Evolutionary conservation across 352 stramenopile species (phyloP).

Genomic region (Globisporangium cederbergense): DNA sequence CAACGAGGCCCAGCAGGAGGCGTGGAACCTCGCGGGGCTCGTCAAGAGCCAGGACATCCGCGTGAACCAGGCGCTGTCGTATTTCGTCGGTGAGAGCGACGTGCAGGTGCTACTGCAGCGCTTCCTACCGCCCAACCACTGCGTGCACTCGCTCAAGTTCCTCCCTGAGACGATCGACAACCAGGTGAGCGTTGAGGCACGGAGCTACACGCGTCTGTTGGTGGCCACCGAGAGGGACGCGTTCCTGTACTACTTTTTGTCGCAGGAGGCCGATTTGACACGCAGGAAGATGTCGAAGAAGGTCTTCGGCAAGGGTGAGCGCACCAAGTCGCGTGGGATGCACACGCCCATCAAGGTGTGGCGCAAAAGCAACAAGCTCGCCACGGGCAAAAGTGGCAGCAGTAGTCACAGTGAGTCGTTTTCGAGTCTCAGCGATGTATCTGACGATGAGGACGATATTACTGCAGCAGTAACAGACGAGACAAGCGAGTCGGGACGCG

Average conservation of each 20-base stretch:
- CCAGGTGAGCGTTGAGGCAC: conserved; percentile 61
- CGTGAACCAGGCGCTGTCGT: conserved; percentile 78
- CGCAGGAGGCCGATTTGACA: conserved; percentile 60
- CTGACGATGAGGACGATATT: conserved; percentile 10
- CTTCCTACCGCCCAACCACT: conserved; percentile 73
- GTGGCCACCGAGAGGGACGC: conserved; percentile 58
- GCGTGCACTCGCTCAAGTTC: conserved; percentile 65
- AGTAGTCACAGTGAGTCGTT: conserved; percentile 28
- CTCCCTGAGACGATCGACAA: conserved; percentile 84
- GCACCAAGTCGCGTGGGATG: conserved; percentile 38
- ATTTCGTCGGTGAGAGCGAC: conserved; percentile 57
- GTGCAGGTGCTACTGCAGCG: conserved; percentile 70
- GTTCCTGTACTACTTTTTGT: conserved; percentile 85
- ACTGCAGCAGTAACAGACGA: conserved; percentile 13
- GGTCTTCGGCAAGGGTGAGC: conserved; percentile 46
- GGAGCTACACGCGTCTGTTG: conserved; percentile 74
- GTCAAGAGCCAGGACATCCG: conserved; percentile 75
- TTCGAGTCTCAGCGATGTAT: conserved; percentile 22
- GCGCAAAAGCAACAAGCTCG: conserved; percentile 20
- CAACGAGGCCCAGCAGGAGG: conserved; percentile 75
- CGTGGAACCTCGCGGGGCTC: conserved; percentile 65
- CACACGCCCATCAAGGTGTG: conserved; percentile 40
- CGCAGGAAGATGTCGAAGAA: conserved; percentile 81
- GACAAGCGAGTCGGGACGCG: conserved; percentile 48
- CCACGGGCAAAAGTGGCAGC: conserved; percentile 17